These are phyloP conservation scores for Xerophyta viscosa DNA, from an alignment of 106 monocot genomes.

Conservation along the genomic window DNA sequence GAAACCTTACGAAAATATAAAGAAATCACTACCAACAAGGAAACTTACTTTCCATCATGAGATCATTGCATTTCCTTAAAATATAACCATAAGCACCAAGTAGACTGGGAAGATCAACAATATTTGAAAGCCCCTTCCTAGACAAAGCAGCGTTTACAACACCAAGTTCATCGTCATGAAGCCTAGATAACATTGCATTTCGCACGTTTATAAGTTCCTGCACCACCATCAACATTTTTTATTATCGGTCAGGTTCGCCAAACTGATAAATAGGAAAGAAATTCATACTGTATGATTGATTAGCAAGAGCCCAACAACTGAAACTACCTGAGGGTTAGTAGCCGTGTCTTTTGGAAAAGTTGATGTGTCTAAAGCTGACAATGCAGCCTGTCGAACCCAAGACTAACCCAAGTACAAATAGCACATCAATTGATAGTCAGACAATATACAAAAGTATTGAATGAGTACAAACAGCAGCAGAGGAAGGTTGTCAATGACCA, in stretches of 20 bases:
- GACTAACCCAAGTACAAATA: slow-evolving; percentile 44
- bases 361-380: slow-evolving; percentile 50
- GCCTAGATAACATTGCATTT: slow-evolving; percentile 49
- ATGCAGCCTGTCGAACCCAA: slow-evolving; percentile 51
- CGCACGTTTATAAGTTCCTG: slow-evolving; percentile 52
- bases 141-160: slow-evolving; percentile 81
- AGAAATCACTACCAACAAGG: background rate
- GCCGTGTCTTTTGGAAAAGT: slow-evolving; percentile 25
- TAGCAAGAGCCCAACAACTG: too few species aligned
- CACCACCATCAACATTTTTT: background rate
- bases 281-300: too few species aligned
- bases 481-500: background rate
- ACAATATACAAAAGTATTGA: too few species aligned
- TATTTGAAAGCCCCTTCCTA: slow-evolving; percentile 43
- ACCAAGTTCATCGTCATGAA: slow-evolving; percentile 73
- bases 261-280: background rate
- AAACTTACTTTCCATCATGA: slow-evolving; percentile 43
- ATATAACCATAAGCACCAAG: slow-evolving; percentile 45
- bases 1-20: too few species aligned
- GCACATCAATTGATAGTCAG: too few species aligned
- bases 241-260: background rate
- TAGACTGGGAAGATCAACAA: slow-evolving; percentile 28
- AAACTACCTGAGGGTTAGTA: slow-evolving; percentile 34
- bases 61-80: slow-evolving; percentile 48
- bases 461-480: background rate